These are phyloP conservation scores for Tuctoria greenei DNA, from an alignment of 176 grass and related monocot genomes.

Conservation along the genomic window DNA sequence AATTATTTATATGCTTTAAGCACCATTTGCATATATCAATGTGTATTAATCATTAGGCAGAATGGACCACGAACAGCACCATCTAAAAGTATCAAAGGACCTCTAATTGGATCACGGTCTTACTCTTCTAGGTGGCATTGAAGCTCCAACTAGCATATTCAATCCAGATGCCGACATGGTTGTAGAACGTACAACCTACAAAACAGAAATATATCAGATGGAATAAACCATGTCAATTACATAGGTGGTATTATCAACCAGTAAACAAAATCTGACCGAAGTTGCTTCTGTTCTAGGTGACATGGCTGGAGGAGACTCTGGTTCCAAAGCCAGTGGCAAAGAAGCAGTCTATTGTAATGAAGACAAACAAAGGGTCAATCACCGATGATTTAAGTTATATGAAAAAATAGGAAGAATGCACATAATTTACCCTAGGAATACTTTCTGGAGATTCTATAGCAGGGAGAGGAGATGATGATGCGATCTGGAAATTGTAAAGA, in stretches of 20 bases:
- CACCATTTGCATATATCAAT: conserved; percentile 17
- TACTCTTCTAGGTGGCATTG: conserved; percentile 48
- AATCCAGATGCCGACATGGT: conserved; percentile 60
- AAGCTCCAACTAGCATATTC: conserved; percentile 49
- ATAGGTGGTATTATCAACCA: background rate
- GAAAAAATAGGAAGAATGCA: background rate
- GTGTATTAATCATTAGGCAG: conserved; percentile 3
- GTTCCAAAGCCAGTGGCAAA: conserved; percentile 36
- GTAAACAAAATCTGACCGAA: conserved; percentile 37
- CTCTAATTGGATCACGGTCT: conserved; percentile 22
- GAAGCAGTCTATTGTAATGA: conserved; percentile 42
- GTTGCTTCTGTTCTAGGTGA: conserved; percentile 38
- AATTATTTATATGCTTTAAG: conserved; percentile 1
- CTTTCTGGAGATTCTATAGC: conserved; percentile 54
- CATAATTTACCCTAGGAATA: conserved; percentile 41
- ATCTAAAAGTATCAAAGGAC: background rate
- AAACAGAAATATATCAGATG: conserved; percentile 36
- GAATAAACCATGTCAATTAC: background rate
- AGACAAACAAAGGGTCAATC: conserved; percentile 5
- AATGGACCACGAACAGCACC: conserved; percentile 14
- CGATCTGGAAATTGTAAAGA: conserved; percentile 37
- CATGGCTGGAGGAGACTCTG: conserved; percentile 29
- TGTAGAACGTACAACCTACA: conserved; percentile 55
- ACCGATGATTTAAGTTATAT: background rate
- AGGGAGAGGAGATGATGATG: conserved; percentile 40